These are phyloP conservation scores for Pleurozium schreberi DNA, from an alignment of 225 moss, liverwort and hornwort genomes.

Conservation along the genomic window DNA sequence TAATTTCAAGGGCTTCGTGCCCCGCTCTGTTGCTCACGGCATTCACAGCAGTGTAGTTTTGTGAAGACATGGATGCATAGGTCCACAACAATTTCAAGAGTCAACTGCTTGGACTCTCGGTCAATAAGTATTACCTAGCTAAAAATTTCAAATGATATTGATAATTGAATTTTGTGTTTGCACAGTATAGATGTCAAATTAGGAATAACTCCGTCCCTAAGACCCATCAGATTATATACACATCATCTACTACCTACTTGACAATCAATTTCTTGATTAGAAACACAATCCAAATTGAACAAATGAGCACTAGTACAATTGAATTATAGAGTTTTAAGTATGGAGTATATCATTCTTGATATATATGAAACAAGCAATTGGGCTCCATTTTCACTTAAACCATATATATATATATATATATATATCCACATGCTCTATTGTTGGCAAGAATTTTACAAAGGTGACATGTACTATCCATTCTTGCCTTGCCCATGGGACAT, in stretches of 20 bases:
- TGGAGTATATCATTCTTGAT: not conserved
- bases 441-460: not conserved
- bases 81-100: not conserved
- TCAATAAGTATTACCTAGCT: not conserved
- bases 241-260: too few relatives aligned
- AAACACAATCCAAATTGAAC: too few relatives aligned
- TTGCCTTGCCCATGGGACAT: conserved; percentile 44
- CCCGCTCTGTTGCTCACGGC: too few relatives aligned
- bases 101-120: not conserved
- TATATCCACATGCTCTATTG: not conserved
- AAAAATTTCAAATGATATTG: not conserved
- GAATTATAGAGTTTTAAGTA: not conserved
- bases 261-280: not conserved
- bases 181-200: not conserved
- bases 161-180: not conserved
- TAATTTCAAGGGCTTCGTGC: too few relatives aligned
- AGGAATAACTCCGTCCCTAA: fast-evolving
- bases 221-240: too few relatives aligned
- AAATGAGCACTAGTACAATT: not conserved
- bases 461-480: not conserved
- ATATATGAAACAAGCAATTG: too few relatives aligned
- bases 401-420: fast-evolving
- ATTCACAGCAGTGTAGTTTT: not conserved
- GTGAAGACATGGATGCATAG: not conserved
- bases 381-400: not conserved